Conservation (phyloP, 345 rosid genomes). For the Bruguiera parviflora region DNA sequence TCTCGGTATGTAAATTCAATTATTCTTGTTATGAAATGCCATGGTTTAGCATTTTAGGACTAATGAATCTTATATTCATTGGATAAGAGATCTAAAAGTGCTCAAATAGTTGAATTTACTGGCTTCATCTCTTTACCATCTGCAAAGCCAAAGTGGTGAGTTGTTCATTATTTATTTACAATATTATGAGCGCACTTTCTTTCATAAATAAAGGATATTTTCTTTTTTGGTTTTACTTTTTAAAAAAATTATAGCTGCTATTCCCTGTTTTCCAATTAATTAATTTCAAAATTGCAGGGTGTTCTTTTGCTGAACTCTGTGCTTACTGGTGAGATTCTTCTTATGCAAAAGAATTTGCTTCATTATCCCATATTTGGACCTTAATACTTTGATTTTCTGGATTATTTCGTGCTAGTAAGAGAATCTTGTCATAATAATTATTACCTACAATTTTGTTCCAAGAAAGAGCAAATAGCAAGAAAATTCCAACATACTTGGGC, state of each 20-base stretch:
- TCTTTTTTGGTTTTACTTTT: not conserved
- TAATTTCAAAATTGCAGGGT: slow-evolving; percentile 45
- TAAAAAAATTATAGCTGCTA: not conserved
- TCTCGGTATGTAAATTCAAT: too few species aligned
- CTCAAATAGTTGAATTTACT: too few species aligned
- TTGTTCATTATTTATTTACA: too few species aligned
- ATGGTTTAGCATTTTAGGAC: too few species aligned
- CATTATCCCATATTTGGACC: not conserved
- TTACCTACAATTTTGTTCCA: not conserved
- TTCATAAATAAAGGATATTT: not conserved
- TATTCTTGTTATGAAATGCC: too few species aligned
- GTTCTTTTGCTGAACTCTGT: slow-evolving; percentile 85
- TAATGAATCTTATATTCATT: too few species aligned
- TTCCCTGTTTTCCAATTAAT: not conserved
- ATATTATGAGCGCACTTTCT: not conserved
- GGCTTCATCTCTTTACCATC: too few species aligned
- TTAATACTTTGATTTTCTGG: not conserved
- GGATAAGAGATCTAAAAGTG: too few species aligned
- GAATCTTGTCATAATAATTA: not conserved
- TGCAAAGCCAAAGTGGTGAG: too few species aligned
- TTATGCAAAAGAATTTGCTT: not conserved
- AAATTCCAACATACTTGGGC: too few species aligned
- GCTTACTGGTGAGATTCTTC: slow-evolving; percentile 63
- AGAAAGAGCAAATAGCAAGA: too few species aligned
- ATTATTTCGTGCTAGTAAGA: not conserved